Percentiles rank a stretch among this genome's conserved stretches.
phyloP scores from a whole-genome alignment of 2,329 filamentous ascomycete species.

The Cladosporium sphaerospermum region DNA sequence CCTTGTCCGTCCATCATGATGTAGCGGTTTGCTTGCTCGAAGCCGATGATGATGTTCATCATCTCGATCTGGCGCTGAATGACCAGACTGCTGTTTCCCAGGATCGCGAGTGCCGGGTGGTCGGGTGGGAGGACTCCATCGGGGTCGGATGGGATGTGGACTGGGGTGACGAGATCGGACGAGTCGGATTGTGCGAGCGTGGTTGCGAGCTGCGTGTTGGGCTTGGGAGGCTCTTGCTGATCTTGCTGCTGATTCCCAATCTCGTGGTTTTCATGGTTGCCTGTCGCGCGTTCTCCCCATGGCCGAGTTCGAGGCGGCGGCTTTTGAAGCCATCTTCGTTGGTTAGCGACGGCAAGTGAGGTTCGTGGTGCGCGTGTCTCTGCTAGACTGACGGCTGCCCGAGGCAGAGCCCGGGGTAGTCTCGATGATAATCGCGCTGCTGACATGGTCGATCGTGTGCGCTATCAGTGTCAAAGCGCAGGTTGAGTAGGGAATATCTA shows the following conservation, averaged over 20 bases:
- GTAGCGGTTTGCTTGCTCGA: slow-evolving; percentile 62
- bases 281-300: slow-evolving; percentile 7
- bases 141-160: slow-evolving; percentile 56
- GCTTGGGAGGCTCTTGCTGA: slow-evolving; percentile 9
- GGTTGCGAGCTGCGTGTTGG: slow-evolving; percentile 35
- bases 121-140: slow-evolving; percentile 51
- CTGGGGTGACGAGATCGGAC: slow-evolving; percentile 49
- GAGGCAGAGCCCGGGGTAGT: slow-evolving; percentile 8
- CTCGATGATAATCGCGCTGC: slow-evolving; percentile 9
- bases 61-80: slow-evolving; percentile 59
- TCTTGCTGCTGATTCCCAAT: slow-evolving; percentile 10
- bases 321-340: slow-evolving; percentile 17
- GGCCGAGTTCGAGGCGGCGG: slow-evolving; percentile 15
- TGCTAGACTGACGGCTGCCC: slow-evolving; percentile 7
- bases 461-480: too few relatives aligned
- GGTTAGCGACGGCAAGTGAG: slow-evolving; percentile 3
- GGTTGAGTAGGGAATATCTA: too few relatives aligned
- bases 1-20: slow-evolving; percentile 59
- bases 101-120: slow-evolving; percentile 52
- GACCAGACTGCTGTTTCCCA: slow-evolving; percentile 56
- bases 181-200: slow-evolving; percentile 42
- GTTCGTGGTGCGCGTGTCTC: slow-evolving; percentile 2
- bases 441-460: slow-evolving; percentile 9
- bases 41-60: slow-evolving; percentile 60
- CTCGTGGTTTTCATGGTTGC: not conserved